Evolutionary conservation across 805 yeast species (phyloP).

Genomic region (Candida suzukii): DNA sequence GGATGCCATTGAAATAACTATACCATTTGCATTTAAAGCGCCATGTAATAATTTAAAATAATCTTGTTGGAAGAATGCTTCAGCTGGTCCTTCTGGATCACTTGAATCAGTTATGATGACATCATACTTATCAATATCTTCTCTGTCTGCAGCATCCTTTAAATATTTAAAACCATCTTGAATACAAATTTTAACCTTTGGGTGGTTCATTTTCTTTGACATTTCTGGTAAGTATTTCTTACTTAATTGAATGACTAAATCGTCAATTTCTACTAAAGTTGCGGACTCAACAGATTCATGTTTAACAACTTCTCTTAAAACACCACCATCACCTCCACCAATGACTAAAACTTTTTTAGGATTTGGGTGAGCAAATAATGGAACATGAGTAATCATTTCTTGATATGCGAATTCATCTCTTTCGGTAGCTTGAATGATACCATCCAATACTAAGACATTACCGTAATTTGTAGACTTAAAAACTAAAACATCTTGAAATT

Average conservation of each 20-base stretch:
- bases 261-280: slow-evolving; percentile 85
- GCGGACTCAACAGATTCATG: slow-evolving; percentile 50
- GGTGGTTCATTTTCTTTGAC: slow-evolving; percentile 60
- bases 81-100: slow-evolving; percentile 94
- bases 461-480: slow-evolving; percentile 75
- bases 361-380: slow-evolving; percentile 66
- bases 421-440: slow-evolving; percentile 86
- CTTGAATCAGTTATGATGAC: slow-evolving; percentile 88
- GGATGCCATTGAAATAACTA: slow-evolving; percentile 73
- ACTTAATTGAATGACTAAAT: slow-evolving; percentile 66
- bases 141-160: slow-evolving; percentile 29
- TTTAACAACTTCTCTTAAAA: slow-evolving; percentile 78
- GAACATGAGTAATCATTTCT: slow-evolving; percentile 83
- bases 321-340: slow-evolving; percentile 98
- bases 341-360: slow-evolving; percentile 79
- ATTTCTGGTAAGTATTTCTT: slow-evolving; percentile 69
- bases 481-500: slow-evolving; percentile 76
- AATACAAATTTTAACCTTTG: slow-evolving; percentile 58
- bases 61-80: slow-evolving; percentile 70
- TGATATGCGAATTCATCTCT: slow-evolving; percentile 92
- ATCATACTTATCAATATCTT: slow-evolving; percentile 50
- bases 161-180: slow-evolving; percentile 82
- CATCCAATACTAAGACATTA: slow-evolving; percentile 83
- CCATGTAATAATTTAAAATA: slow-evolving; percentile 63
- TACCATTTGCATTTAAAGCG: slow-evolving; percentile 54